phyloP scores from a whole-genome alignment of 1,284 basidiomycete species.

The Irpex sp. region DNA sequence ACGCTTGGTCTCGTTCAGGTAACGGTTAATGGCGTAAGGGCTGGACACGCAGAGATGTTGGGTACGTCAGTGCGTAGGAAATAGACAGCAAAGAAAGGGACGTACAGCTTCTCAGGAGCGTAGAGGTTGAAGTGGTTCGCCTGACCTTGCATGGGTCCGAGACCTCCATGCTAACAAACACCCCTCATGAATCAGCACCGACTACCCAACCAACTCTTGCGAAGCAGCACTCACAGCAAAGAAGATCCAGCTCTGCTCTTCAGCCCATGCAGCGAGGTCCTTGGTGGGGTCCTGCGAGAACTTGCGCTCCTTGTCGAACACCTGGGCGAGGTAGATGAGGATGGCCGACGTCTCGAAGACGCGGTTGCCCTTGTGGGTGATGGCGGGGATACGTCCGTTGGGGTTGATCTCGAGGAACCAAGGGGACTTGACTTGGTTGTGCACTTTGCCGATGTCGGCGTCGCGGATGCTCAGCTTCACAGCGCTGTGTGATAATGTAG shows the following conservation, averaged over 20 bases:
- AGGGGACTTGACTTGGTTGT: slow-evolving; percentile 49
- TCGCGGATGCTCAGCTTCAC: slow-evolving; percentile 33
- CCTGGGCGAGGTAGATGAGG: slow-evolving; percentile 44
- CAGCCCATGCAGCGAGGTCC: slow-evolving; percentile 41
- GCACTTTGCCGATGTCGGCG: slow-evolving; percentile 38
- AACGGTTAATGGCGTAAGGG: slow-evolving; percentile 33
- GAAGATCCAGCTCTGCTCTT: slow-evolving; percentile 79
- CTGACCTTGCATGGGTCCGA: slow-evolving; percentile 78
- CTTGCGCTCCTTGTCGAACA: slow-evolving; percentile 39
- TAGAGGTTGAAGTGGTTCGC: slow-evolving; percentile 54
- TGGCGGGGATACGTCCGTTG: slow-evolving; percentile 57
- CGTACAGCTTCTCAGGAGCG: slow-evolving; percentile 61
- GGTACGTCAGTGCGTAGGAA: background rate
- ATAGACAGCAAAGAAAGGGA: background rate
- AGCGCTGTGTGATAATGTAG: background rate
- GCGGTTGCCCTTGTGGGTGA: slow-evolving; percentile 39
- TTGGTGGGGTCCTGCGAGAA: slow-evolving; percentile 28
- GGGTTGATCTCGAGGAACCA: slow-evolving; percentile 60
- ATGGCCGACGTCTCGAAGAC: slow-evolving; percentile 53
- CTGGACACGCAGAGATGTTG: slow-evolving; percentile 26
- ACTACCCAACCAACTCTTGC: background rate
- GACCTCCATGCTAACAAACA: slow-evolving; percentile 52
- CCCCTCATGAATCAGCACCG: background rate
- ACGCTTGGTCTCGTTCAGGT: slow-evolving; percentile 73
- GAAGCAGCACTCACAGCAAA: slow-evolving; percentile 47